These are phyloP conservation scores for Sisymbrium irio DNA, from an alignment of 345 rosid genomes.

Conservation along the genomic window DNA sequence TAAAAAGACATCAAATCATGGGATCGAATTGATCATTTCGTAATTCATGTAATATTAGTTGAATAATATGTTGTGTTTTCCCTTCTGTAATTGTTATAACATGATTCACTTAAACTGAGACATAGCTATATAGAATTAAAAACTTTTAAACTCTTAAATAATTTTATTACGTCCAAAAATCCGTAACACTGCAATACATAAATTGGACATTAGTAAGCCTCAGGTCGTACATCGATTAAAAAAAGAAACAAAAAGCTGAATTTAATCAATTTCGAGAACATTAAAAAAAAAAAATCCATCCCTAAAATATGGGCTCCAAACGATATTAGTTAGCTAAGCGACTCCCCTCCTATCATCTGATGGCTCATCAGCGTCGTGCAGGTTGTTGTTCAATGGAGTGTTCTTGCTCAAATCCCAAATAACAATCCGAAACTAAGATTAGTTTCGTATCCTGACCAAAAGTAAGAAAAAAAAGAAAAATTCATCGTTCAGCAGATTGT, in stretches of 20 bases:
- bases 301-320: not conserved
- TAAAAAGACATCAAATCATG: not conserved
- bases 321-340: not conserved
- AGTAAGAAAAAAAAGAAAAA: not conserved
- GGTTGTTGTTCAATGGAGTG: conserved; percentile 60
- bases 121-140: too few relatives aligned
- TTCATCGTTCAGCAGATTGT: not conserved
- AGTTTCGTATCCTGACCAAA: conserved; percentile 66
- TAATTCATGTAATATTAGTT: not conserved
- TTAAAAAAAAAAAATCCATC: not conserved
- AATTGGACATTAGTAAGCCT: not conserved
- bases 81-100: not conserved
- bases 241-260: not conserved
- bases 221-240: not conserved
- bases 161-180: not conserved
- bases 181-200: not conserved
- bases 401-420: conserved; percentile 84
- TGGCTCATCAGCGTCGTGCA: conserved; percentile 30
- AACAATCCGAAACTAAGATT: conserved; percentile 83
- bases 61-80: not conserved
- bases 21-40: not conserved
- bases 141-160: too few relatives aligned
- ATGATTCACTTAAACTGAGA: not conserved
- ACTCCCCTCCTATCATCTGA: not conserved
- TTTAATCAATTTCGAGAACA: not conserved